phyloP scores from a whole-genome alignment of 1,284 basidiomycete genomes.

The Fomitopsis palustris region DNA sequence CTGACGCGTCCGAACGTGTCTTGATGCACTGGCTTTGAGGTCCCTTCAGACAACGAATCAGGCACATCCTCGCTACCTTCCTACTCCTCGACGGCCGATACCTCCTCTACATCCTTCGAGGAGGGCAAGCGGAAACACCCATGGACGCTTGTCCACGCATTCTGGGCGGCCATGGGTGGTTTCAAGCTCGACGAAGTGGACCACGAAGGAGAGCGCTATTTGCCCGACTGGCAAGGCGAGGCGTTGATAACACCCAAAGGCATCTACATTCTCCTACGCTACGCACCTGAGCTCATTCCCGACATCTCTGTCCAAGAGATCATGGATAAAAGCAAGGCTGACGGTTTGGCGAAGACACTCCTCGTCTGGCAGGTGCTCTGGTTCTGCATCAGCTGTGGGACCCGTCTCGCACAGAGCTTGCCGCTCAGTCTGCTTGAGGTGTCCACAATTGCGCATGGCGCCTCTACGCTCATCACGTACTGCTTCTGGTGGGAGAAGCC shows the following conservation, averaged over 20 bases:
- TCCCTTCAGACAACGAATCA: no score
- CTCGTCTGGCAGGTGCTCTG: slow-evolving; percentile 23
- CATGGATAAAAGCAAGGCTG: slow-evolving; percentile 21
- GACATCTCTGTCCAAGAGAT: slow-evolving; percentile 16
- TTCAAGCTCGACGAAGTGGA: slow-evolving; percentile 13
- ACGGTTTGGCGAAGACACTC: slow-evolving; percentile 19
- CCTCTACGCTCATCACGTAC: slow-evolving; percentile 13
- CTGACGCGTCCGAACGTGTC: no score
- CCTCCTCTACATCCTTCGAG: background rate
- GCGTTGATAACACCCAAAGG: background rate
- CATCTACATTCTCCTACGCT: slow-evolving; percentile 11
- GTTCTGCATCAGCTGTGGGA: slow-evolving; percentile 22
- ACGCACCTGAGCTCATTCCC: slow-evolving; percentile 12
- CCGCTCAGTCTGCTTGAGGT: slow-evolving; percentile 16
- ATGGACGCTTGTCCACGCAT: slow-evolving; percentile 14
- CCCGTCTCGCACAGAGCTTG: slow-evolving; percentile 14
- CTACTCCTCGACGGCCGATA: no score
- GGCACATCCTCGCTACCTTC: no score
- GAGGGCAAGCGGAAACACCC: background rate
- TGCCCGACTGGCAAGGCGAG: slow-evolving; percentile 3
- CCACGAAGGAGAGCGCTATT: background rate
- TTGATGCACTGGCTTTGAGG: no score
- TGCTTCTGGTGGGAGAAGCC: slow-evolving; percentile 18
- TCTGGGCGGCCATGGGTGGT: slow-evolving; percentile 21
- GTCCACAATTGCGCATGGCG: slow-evolving; percentile 13